Base-by-base conservation (phyloP, 2,329 filamentous ascomycete genomes). In the Arthrobotrys musiformis region DNA sequence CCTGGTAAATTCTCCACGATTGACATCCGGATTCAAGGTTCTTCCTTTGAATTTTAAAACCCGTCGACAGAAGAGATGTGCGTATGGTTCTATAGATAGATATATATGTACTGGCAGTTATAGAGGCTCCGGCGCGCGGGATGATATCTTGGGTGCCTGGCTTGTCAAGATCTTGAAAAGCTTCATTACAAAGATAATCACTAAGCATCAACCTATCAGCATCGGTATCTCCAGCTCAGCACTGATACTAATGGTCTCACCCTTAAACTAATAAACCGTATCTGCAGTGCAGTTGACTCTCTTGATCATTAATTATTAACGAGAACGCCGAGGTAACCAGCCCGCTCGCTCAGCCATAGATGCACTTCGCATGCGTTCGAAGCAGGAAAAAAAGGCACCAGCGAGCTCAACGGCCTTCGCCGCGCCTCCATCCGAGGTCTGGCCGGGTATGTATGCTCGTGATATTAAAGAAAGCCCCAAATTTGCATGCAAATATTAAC, bases 1-100 rank as follows among this genome's bases (percentile, higher is more conserved):
- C 67, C 67, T 70, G 67, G 56, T 62, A 70, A 42, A 70, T 54
- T 63, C 56, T 56, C 67, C 56, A 54, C 50, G 67, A 70, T 63
- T 54, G 33, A 62, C 48, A 26, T 58, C 7, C 24, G n/a, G 54
- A 52, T 61, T 24, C 50, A 60, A 28, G 50, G 50, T 42, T 40
- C 8, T 52, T 28, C 35, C 44, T 56, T 37, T 37, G 46, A 40
- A 24, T 30, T 54, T 60, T 70, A 62, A 62, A 70, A 62, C 56
- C 66, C 33, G 56, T 70, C 52, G 40, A 60, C 44, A 19, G n/a
- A 33, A 50, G 48, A 37, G n/a, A n/a, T n/a, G n/a, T n/a, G n/a
- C n/a, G n/a, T 68, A 48, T 30, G n/a, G 48, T 50, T 54, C 33
- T 42, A 52, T 37, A 26, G 61, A 67, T 54, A 52, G 62, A 33